Conservation (phyloP, 306 rosid species). For the Quercus engelmannii region DNA sequence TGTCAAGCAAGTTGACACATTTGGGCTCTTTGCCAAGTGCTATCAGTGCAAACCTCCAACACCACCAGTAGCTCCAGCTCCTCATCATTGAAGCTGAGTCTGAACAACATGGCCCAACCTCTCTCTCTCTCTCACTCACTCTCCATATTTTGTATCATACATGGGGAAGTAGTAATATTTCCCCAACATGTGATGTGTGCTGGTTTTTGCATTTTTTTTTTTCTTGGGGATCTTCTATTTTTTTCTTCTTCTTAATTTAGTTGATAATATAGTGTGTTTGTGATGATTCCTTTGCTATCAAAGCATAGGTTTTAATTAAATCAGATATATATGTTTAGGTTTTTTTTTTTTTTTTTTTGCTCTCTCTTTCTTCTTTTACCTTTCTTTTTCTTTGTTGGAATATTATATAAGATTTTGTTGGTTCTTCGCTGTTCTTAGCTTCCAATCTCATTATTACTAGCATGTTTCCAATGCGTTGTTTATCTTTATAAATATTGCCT, state of each 20-base stretch:
- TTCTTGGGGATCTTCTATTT: conserved; percentile 15
- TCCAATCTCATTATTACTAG: conserved; percentile 38
- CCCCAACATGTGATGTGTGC: conserved; percentile 51
- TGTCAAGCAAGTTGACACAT: conserved; percentile 68
- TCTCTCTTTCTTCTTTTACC: not conserved
- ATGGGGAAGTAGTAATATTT: conserved; percentile 57
- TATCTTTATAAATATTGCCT: not conserved
- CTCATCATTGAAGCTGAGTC: conserved; percentile 39
- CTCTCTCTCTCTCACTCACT: conserved; percentile 2
- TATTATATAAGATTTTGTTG: conserved; percentile 27
- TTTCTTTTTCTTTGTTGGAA: conserved; percentile 5
- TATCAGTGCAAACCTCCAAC: conserved; percentile 77
- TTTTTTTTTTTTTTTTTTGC: not conserved
- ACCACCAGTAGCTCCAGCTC: conserved; percentile 34
- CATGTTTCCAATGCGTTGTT: conserved; percentile 42
- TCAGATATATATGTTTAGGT: conserved; percentile 32
- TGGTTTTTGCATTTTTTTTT: conserved; percentile 30
- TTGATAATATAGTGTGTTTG: conserved; percentile 50
- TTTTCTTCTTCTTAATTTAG: conserved; percentile 18
- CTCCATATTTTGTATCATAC: conserved; percentile 57
- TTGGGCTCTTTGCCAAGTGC: conserved; percentile 96
- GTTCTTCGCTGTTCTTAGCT: conserved; percentile 5
- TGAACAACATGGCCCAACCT: not conserved
- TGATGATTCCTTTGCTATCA: conserved; percentile 52
- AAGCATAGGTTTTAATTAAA: conserved; percentile 36